These are phyloP conservation scores for Malassezia furfur DNA, from an alignment of 1,284 basidiomycete genomes.

Conservation along the genomic window DNA sequence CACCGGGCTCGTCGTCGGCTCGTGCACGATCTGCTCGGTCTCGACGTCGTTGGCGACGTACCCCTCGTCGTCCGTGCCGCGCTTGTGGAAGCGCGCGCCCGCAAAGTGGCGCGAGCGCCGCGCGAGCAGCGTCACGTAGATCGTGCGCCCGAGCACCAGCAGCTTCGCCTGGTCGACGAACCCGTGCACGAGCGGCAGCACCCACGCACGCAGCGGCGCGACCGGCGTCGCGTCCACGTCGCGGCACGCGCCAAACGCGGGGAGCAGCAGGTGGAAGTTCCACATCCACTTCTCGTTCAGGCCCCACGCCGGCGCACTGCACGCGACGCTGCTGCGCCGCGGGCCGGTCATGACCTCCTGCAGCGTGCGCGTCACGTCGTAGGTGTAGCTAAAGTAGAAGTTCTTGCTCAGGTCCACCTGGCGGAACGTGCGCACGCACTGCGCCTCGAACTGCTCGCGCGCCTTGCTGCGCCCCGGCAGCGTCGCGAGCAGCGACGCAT, in stretches of 20 bases:
- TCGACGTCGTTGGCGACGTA: constrained; percentile 99
- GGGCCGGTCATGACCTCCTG: constrained; percentile 74
- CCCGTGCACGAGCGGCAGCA: constrained; percentile 85
- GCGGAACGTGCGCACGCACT: constrained; percentile 79
- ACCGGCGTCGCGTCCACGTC: constrained; percentile 13
- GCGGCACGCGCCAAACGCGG: constrained; percentile 50
- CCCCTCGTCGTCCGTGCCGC: constrained; percentile 80
- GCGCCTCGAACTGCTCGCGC: constrained; percentile 42
- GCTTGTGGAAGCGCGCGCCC: constrained; percentile 85
- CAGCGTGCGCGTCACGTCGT: constrained; percentile 88
- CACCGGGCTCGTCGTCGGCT: constrained; percentile 65
- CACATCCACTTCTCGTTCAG: constrained; percentile 89
- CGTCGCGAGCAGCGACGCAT: constrained; percentile 26
- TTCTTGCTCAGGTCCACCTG: constrained; percentile 97
- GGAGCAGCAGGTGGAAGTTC: constrained; percentile 83
- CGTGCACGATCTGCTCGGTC: constrained; percentile 94
- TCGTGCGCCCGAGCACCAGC: constrained; percentile 74
- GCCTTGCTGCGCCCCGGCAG: constrained; percentile 34
- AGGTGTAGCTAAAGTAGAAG: constrained; percentile 97
- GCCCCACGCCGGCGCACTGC: constrained; percentile 48
- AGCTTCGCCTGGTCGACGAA: constrained; percentile 97
- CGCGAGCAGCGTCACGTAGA: constrained; percentile 89
- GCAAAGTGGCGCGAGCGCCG: constrained; percentile 89
- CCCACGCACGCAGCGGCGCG: constrained; percentile 59
- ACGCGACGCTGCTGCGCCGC: constrained; percentile 31